Evolutionary conservation across 768 basidiomycete genomes (phyloP).

Genomic region (Hypholoma sublateritium): DNA sequence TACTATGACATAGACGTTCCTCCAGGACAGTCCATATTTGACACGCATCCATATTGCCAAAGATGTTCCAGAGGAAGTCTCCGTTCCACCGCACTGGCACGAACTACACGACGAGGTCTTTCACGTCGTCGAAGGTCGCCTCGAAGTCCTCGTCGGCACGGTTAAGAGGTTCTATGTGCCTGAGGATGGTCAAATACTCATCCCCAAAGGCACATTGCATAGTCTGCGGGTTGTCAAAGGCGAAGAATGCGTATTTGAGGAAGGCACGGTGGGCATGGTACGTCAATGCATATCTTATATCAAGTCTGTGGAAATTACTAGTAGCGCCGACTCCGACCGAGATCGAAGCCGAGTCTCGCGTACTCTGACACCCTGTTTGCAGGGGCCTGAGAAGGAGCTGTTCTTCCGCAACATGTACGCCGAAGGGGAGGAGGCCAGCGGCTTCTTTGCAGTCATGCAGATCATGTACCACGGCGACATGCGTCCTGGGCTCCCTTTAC

Average conservation of each 20-base stretch:
- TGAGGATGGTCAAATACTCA: conserved; percentile 28
- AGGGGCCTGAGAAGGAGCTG: conserved; percentile 32
- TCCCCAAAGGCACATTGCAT: conserved; percentile 29
- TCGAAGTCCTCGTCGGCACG: conserved; percentile 26
- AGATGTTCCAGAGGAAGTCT: conserved; percentile 23
- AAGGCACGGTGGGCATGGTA: conserved; percentile 32
- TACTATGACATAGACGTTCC: conserved; percentile 27
- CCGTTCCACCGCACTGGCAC: conserved; percentile 34
- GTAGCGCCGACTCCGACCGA: background rate
- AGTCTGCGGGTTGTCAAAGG: conserved; percentile 23
- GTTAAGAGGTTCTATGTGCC: conserved; percentile 22
- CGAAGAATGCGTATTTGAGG: conserved; percentile 28
- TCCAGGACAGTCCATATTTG: conserved; percentile 27
- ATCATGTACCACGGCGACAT: conserved; percentile 27
- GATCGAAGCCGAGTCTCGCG: too few relatives aligned
- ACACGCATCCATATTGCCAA: conserved; percentile 20
- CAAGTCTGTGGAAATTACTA: background rate
- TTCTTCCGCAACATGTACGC: conserved; percentile 30
- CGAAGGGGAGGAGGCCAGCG: conserved; percentile 15
- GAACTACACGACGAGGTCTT: conserved; percentile 32
- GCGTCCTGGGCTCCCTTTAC: conserved; percentile 23
- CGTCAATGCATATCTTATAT: too few relatives aligned
- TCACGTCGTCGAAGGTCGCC: conserved; percentile 25
- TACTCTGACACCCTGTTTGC: too few relatives aligned
- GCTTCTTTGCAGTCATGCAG: conserved; percentile 20